Conservation (phyloP, 2,329 filamentous ascomycete genomes). For the Cladosporium sp. region DNA sequence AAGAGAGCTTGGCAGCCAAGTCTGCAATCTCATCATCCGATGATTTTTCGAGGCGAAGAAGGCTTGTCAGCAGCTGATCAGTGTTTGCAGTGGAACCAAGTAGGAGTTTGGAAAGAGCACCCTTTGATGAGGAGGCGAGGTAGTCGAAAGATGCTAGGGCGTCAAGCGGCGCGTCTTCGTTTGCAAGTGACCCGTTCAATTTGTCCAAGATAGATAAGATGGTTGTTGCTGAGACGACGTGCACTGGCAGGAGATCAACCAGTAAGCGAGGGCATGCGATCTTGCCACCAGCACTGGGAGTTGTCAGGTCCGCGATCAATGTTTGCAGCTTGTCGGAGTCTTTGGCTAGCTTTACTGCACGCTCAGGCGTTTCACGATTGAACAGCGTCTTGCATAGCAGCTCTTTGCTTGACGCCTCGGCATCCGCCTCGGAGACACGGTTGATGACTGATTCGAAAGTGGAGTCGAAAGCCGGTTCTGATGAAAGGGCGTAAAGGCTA, state of each 20-base stretch:
- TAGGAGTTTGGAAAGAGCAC: conserved; percentile 3
- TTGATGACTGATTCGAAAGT: conserved; percentile 27
- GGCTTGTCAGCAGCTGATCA: conserved; percentile 13
- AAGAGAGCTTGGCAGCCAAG: conserved; percentile 14
- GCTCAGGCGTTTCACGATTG: conserved; percentile 38
- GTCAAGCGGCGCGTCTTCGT: background rate
- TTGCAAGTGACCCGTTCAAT: conserved; percentile 7
- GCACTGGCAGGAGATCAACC: conserved; percentile 10
- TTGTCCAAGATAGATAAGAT: background rate
- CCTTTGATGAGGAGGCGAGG: conserved; percentile 11
- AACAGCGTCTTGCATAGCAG: conserved; percentile 31
- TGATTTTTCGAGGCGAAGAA: conserved; percentile 18
- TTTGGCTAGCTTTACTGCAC: conserved; percentile 30
- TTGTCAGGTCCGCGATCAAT: background rate
- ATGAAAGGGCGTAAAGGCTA: conserved; percentile 56
- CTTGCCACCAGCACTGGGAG: background rate
- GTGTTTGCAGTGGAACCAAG: background rate
- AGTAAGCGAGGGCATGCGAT: conserved; percentile 10
- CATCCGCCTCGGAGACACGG: conserved; percentile 22
- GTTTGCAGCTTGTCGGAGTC: conserved; percentile 10
- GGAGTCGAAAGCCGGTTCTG: conserved; percentile 37
- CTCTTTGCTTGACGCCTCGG: conserved; percentile 4
- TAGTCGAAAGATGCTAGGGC: conserved; percentile 7
- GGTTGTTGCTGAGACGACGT: conserved; percentile 1
- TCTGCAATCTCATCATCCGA: conserved; percentile 17